These are phyloP conservation scores for Exophiala sideris DNA, from an alignment of 2,329 filamentous ascomycete species.

Conservation along the genomic window DNA sequence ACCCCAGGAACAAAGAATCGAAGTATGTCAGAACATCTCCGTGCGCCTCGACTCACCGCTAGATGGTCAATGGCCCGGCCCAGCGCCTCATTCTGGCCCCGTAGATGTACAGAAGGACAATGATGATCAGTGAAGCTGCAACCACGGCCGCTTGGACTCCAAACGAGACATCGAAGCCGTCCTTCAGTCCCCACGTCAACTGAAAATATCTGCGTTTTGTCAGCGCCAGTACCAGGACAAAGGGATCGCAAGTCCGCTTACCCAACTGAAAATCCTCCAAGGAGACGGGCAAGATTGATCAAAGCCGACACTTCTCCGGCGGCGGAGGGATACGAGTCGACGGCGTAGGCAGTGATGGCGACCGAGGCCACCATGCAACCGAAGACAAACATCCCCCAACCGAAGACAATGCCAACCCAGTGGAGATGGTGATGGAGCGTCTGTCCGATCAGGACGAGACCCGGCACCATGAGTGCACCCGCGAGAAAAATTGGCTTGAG, in stretches of 20 bases:
- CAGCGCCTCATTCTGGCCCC: slow-evolving; percentile 38
- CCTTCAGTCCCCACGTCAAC: slow-evolving; percentile 45
- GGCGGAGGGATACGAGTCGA: slow-evolving; percentile 54
- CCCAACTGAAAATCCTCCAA: slow-evolving; percentile 44
- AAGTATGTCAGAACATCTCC: no score
- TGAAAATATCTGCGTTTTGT: no score
- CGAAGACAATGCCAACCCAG: slow-evolving; percentile 48
- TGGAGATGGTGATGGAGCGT: slow-evolving; percentile 49
- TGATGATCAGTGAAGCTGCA: slow-evolving; percentile 34
- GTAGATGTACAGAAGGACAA: slow-evolving; percentile 38
- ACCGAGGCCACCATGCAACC: slow-evolving; percentile 35
- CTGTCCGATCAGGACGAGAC: slow-evolving; percentile 52
- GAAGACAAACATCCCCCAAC: slow-evolving; percentile 52
- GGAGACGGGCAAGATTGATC: slow-evolving; percentile 49
- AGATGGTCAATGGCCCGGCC: no score
- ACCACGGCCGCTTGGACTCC: slow-evolving; percentile 46
- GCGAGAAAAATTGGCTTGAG: slow-evolving; percentile 48
- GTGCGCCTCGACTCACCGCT: no score
- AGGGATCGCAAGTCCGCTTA: no score
- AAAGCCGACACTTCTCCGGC: slow-evolving; percentile 52
- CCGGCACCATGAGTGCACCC: slow-evolving; percentile 47
- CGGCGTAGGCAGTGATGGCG: slow-evolving; percentile 49
- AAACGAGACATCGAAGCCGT: slow-evolving; percentile 45
- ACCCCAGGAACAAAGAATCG: no score
- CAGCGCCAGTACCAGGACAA: no score